phyloP scores from a whole-genome alignment of 805 yeast species.

The Sugiyamaella valdiviana region DNA sequence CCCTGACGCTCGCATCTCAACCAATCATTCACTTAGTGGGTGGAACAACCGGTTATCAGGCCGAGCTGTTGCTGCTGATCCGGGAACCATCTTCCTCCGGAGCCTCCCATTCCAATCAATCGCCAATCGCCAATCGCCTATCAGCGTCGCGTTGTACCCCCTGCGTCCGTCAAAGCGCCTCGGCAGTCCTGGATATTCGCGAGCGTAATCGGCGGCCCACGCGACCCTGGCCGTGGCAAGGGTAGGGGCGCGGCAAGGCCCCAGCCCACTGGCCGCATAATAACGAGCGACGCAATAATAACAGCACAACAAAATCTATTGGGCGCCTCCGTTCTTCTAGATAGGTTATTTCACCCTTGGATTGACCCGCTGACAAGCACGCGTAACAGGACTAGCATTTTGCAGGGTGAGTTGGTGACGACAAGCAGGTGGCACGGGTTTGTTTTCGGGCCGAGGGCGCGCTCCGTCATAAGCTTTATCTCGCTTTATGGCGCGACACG shows the following conservation, averaged over 20 bases:
- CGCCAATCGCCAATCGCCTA: background rate
- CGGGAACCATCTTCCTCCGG: background rate
- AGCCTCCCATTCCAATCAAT: background rate
- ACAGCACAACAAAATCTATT: constrained; percentile 6
- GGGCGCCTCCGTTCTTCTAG: constrained; percentile 2
- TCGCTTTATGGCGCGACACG: background rate
- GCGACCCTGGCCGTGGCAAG: background rate
- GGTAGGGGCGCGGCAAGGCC: background rate
- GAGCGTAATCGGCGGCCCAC: background rate
- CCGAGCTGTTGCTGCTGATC: too few relatives aligned
- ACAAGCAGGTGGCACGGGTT: background rate
- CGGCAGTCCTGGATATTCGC: background rate
- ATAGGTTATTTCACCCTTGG: constrained; percentile 1
- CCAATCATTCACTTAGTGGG: too few relatives aligned
- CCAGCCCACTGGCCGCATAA: background rate
- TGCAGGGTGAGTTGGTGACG: background rate
- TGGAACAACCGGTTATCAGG: too few relatives aligned
- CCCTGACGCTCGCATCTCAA: too few relatives aligned
- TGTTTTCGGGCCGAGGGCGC: background rate
- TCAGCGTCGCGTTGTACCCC: background rate
- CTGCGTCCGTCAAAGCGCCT: background rate
- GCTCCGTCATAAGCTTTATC: background rate
- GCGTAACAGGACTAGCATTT: background rate
- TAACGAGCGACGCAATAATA: constrained; percentile 3
- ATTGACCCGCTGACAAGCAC: background rate